Evolutionary conservation across 163 green algal genomes (phyloP).

Genomic region (Scenedesmus sp.): DNA sequence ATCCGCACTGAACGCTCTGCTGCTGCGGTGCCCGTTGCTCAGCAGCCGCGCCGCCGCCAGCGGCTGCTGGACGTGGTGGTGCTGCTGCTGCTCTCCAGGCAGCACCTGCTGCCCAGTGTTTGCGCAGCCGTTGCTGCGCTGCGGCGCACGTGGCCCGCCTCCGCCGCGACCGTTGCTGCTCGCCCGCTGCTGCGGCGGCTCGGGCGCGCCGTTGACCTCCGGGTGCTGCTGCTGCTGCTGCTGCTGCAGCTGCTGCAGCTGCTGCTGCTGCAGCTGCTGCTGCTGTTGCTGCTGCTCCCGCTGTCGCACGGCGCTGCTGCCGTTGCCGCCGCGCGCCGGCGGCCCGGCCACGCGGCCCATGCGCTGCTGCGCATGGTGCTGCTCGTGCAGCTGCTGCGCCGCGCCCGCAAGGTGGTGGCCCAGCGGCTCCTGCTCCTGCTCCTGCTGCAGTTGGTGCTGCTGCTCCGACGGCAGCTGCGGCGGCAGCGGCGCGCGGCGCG

Average conservation of each 20-base stretch:
- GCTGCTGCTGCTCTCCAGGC: conserved; percentile 12
- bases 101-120: background rate
- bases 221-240: background rate
- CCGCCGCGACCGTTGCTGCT: too few species aligned
- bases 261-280: background rate
- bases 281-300: background rate
- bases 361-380: background rate
- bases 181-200: background rate
- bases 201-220: background rate
- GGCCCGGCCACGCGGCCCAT: background rate
- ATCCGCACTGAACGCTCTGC: background rate
- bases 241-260: background rate
- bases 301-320: background rate
- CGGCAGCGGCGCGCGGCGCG: background rate
- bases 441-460: background rate
- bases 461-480: background rate
- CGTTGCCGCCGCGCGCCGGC: background rate
- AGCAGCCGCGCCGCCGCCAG: too few species aligned
- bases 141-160: too few species aligned
- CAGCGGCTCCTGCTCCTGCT: conserved; percentile 7
- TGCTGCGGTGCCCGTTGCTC: background rate
- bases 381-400: background rate
- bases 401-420: background rate
- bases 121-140: background rate
- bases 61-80: too few species aligned